Conservation (phyloP, 441 rosid species). For the Croton laevigatus region DNA sequence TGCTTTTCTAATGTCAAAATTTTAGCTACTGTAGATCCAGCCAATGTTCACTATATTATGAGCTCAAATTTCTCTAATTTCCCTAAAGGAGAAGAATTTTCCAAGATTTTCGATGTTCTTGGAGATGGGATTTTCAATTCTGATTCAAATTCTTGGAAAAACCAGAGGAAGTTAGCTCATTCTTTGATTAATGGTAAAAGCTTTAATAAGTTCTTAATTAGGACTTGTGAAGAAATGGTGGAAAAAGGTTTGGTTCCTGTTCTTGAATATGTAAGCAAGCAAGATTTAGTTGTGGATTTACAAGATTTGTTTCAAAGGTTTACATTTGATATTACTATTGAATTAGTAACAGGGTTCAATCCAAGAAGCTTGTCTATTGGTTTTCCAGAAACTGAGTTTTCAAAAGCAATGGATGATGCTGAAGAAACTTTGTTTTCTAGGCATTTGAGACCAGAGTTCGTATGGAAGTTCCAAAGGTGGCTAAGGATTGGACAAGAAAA, state of each 20-base stretch:
- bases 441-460: constrained; percentile 24
- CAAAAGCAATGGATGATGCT: constrained; percentile 33
- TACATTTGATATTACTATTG: constrained; percentile 33
- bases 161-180: constrained; percentile 23
- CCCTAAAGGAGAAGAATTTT: constrained; percentile 36
- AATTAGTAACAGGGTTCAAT: constrained; percentile 32
- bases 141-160: constrained; percentile 32
- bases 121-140: constrained; percentile 37
- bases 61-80: constrained; percentile 43
- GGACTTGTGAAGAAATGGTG: constrained; percentile 24
- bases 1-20: constrained; percentile 30
- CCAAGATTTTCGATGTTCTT: constrained; percentile 33
- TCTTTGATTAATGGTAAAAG: constrained; percentile 20
- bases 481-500: constrained; percentile 28
- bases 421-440: constrained; percentile 28
- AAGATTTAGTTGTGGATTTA: constrained; percentile 24
- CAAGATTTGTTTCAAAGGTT: constrained; percentile 36
- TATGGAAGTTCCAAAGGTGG: constrained; percentile 31
- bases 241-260: constrained; percentile 31
- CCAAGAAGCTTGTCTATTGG: constrained; percentile 26
- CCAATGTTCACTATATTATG: constrained; percentile 40
- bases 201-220: constrained; percentile 32
- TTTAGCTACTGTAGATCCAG: constrained; percentile 31
- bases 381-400: constrained; percentile 25
- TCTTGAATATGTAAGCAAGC: constrained; percentile 26